Percentiles rank a stretch among this genome's conserved stretches.
Conservation (phyloP, 2,329 filamentous ascomycete genomes). For the Colletotrichum neosansevieriae region DNA sequence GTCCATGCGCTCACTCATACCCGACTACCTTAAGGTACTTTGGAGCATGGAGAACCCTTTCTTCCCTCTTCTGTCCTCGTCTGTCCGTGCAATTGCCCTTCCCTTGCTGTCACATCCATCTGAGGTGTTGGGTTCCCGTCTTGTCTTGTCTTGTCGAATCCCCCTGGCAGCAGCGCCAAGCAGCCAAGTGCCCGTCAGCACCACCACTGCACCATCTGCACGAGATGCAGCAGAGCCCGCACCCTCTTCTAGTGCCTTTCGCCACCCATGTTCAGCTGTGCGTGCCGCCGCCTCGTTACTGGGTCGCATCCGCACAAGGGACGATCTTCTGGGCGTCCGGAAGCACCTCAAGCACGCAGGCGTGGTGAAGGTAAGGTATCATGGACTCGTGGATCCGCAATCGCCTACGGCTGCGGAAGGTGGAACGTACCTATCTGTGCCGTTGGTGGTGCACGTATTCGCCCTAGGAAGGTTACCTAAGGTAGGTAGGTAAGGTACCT, state of each 20-base stretch:
- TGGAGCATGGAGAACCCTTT: neutral
- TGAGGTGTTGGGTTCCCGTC: neutral
- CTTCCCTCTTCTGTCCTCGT: neutral
- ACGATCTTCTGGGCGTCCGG: constrained; percentile 14
- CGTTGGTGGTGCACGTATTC: no score
- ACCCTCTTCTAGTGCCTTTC: no score
- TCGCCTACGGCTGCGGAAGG: no score
- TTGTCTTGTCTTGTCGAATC: constrained; percentile 10
- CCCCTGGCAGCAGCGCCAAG: constrained; percentile 23
- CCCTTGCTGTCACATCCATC: constrained; percentile 9
- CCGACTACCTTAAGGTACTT: no score
- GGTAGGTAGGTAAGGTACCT: no score
- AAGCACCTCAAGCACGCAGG: constrained; percentile 13
- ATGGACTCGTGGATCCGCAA: neutral
- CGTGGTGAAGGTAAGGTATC: neutral
- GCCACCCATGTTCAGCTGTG: no score
- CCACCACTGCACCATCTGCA: constrained; percentile 6
- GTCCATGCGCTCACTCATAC: neutral
- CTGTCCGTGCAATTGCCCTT: constrained; percentile 19
- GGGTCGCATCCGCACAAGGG: constrained; percentile 1
- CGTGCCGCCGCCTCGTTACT: no score
- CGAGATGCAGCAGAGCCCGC: neutral
- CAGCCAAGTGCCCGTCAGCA: constrained; percentile 15
- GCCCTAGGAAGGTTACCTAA: neutral
- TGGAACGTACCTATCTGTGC: no score